phyloP scores from a whole-genome alignment of 169 alveolate species.

The Fabrea salina region DNA sequence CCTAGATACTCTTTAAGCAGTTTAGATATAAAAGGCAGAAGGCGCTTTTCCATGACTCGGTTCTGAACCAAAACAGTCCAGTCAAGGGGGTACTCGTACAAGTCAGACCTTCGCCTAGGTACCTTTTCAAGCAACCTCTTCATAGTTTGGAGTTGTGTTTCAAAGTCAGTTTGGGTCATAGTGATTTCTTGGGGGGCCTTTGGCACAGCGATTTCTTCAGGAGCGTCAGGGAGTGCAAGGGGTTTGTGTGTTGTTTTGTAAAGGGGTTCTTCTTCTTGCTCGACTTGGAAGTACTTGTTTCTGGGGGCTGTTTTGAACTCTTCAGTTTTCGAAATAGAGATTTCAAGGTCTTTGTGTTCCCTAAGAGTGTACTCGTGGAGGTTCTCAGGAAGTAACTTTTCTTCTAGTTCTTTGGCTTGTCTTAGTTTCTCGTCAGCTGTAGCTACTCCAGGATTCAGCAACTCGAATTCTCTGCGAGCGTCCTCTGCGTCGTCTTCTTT shows the following conservation, averaged over 20 bases:
- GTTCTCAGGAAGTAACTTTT: background rate
- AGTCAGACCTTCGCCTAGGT: slow-evolving; percentile 9
- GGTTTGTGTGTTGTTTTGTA: slow-evolving; percentile 13
- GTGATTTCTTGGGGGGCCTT: background rate
- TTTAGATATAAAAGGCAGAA: slow-evolving; percentile 33
- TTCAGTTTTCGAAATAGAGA: background rate
- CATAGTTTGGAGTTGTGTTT: background rate
- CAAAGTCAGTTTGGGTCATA: background rate
- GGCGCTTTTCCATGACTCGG: slow-evolving; percentile 17
- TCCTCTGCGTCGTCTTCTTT: slow-evolving; percentile 43
- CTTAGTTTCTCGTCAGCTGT: slow-evolving; percentile 24
- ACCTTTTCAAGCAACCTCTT: slow-evolving; percentile 18
- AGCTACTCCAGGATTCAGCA: slow-evolving; percentile 32
- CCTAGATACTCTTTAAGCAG: slow-evolving; percentile 9
- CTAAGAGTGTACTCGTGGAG: background rate
- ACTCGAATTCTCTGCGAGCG: slow-evolving; percentile 20
- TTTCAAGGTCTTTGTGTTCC: slow-evolving; percentile 14
- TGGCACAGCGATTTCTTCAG: slow-evolving; percentile 4
- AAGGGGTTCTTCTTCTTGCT: slow-evolving; percentile 11
- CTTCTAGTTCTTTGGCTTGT: slow-evolving; percentile 28
- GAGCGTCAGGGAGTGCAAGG: background rate
- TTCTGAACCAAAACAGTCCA: slow-evolving; percentile 21
- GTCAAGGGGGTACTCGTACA: background rate
- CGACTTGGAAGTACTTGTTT: background rate
- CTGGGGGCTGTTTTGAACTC: background rate